Evolutionary conservation across 2,329 filamentous ascomycete genomes (phyloP), one percentile per base, ranked within the genome.

Genomic region (Uncinocarpus reesii): DNA sequence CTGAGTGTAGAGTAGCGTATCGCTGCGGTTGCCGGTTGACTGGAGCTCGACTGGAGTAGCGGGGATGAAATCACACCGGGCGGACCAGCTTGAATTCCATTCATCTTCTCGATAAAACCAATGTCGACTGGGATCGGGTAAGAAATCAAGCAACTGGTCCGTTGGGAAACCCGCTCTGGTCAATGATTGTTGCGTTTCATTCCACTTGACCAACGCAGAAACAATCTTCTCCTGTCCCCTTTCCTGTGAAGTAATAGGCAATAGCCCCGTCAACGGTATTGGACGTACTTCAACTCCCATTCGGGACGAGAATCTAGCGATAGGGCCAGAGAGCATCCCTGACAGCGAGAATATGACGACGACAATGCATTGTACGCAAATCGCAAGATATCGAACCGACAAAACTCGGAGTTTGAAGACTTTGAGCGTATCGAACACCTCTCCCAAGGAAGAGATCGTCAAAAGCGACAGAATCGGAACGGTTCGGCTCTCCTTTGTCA

Each of bases 101-200:
- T 38, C 36, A 16, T 24, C 24, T 16, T 38, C 36, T 24, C 36
- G 36, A 38, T 38, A 38, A 7, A 24, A 4, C 36, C 36, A 38
- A 38, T 24, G 18, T 7, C 21, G 4, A 24, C 18, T 24, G n/a
- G 35, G n/a, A n/a, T 37, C 35, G 16, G 35, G 35, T 16, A 37
- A 20, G 20, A 37, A 38, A n/a, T 38, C 36, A 20, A 38, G 36
- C 36, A 38, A 38, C 36, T 38, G 36, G 36, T 38, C 11, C 2
- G 10, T 37, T 37, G 18, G 36, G 13, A 38, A 38, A 5, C 36
- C 36, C 4, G 36, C 36, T 24, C n/a, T 18, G 13, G 11, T 6
- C 36, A 38, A 23, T n/a, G 35, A 37, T 20, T 20, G 7, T 24
- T 38, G 36, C 18, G 36, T 38, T 24, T 38, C 36, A 24, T 38